Percentiles rank a stretch among this genome's conserved stretches.
Conservation (phyloP, 345 rosid genomes). For the Arabis alpina region DNA sequence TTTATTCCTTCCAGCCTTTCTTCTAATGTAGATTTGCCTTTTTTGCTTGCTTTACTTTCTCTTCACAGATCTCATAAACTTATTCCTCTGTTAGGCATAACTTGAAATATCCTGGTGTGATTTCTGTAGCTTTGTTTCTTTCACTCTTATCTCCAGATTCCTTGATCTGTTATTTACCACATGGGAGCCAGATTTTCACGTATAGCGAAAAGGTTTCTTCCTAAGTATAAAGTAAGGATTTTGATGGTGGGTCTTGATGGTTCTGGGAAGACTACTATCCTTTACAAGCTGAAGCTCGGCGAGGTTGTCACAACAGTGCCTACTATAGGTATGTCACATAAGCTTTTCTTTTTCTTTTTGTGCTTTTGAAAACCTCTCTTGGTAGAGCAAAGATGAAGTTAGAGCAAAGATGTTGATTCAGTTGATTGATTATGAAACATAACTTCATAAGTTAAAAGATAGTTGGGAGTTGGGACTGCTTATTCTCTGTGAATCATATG, state of each 20-base stretch:
- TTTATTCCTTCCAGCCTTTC: constrained; percentile 33
- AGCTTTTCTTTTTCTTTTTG: not conserved
- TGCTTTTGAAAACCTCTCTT: not conserved
- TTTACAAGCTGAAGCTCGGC: constrained; percentile 75
- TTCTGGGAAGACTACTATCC: constrained; percentile 75
- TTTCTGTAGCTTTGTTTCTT: constrained; percentile 14
- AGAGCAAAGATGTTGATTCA: not conserved
- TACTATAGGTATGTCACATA: constrained; percentile 55
- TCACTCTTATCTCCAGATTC: not conserved
- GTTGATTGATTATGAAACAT: no score
- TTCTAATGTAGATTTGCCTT: constrained; percentile 28
- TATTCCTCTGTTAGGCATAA: not conserved
- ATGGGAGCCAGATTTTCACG: constrained; percentile 56
- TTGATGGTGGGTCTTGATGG: constrained; percentile 78
- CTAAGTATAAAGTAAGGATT: constrained; percentile 46
- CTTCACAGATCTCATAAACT: constrained; percentile 19
- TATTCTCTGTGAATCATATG: not conserved
- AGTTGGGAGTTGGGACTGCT: no score
- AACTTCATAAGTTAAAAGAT: no score
- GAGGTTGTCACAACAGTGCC: constrained; percentile 59
- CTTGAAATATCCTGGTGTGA: constrained; percentile 11
- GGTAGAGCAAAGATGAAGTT: not conserved
- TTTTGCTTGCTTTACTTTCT: constrained; percentile 25
- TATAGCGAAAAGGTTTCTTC: constrained; percentile 53
- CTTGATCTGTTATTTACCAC: not conserved